Evolutionary conservation across 768 basidiomycete genomes (phyloP).

Genomic region (Daedalea quercina): DNA sequence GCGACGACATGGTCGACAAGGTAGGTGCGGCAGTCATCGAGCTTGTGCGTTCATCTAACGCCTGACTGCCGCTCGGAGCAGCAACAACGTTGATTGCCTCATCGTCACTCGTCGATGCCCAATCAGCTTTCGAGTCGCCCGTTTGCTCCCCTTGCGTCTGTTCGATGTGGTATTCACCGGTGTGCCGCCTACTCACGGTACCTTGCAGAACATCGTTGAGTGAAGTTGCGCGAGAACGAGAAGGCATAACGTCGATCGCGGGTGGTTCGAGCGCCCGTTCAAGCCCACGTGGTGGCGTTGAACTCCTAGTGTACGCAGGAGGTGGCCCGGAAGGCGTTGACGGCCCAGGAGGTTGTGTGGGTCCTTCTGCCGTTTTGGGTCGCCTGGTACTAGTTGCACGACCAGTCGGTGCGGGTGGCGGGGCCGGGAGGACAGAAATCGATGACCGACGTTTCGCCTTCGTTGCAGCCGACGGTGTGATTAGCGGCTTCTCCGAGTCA

Average conservation of each 20-base stretch:
- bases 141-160: conserved; percentile 17
- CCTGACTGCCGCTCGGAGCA: conserved; percentile 78
- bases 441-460: conserved; percentile 18
- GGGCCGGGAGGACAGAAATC: conserved; percentile 15
- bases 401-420: conserved; percentile 11
- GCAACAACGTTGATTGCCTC: conserved; percentile 82
- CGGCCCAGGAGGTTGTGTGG: conserved; percentile 1
- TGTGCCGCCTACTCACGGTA: conserved; percentile 30
- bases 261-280: conserved; percentile 34
- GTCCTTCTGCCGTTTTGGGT: conserved; percentile 3
- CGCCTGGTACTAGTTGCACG: conserved; percentile 1
- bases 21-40: conserved; percentile 33
- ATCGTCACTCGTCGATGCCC: conserved; percentile 78
- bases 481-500: conserved; percentile 3
- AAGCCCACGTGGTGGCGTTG: conserved; percentile 24
- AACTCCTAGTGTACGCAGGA: conserved; percentile 49
- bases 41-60: conserved; percentile 80
- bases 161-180: conserved; percentile 20
- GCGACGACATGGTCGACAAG: conserved; percentile 13
- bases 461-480: conserved; percentile 7
- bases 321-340: conserved; percentile 42
- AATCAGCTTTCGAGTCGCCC: conserved; percentile 45
- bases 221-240: conserved; percentile 46
- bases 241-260: conserved; percentile 33
- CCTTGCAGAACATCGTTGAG: conserved; percentile 55